A percentile compares a stretch with the other conserved stretches of the same genome.
phyloP scores from a whole-genome alignment of 2,329 filamentous ascomycete species.

The Leptosphaerulina australis region DNA sequence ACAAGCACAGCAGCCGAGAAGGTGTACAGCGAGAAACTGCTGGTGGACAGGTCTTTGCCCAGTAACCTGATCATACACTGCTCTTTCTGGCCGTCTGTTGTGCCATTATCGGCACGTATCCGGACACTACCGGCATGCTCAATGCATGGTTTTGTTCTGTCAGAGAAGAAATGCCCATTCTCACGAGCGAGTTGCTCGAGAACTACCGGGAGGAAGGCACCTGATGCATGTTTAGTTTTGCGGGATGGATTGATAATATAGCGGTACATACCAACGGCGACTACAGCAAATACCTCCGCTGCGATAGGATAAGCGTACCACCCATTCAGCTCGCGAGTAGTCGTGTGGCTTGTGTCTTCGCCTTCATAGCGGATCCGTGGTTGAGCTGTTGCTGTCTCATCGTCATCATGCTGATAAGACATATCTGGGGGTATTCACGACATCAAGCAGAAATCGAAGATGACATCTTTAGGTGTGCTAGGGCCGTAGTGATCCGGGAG shows the following conservation, averaged over 20 bases:
- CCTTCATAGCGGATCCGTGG: slow-evolving; percentile 29
- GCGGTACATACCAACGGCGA: slow-evolving; percentile 69
- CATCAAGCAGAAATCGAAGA: slow-evolving; percentile 1
- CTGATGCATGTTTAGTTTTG: slow-evolving; percentile 54
- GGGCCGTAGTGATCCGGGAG: slow-evolving; percentile 13
- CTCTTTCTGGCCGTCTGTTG: slow-evolving; percentile 29
- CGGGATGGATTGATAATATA: background rate
- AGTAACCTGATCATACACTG: slow-evolving; percentile 82
- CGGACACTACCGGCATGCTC: slow-evolving; percentile 52
- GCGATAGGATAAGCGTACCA: slow-evolving; percentile 94
- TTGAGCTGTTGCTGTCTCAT: slow-evolving; percentile 4
- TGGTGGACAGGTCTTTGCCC: slow-evolving; percentile 83
- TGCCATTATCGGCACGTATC: slow-evolving; percentile 19
- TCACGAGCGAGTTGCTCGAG: slow-evolving; percentile 89
- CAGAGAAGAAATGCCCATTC: slow-evolving; percentile 80
- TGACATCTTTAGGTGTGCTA: slow-evolving; percentile 2
- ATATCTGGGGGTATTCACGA: slow-evolving; percentile 13
- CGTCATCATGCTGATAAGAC: slow-evolving; percentile 19
- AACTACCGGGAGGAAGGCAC: slow-evolving; percentile 89
- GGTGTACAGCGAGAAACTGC: slow-evolving; percentile 94
- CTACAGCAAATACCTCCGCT: slow-evolving; percentile 91
- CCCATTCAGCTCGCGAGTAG: slow-evolving; percentile 76
- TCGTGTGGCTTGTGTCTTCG: slow-evolving; percentile 71
- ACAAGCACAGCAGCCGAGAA: slow-evolving; percentile 87
- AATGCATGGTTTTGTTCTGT: slow-evolving; percentile 74